Percentiles rank a stretch among this genome's conserved stretches.
Evolutionary conservation across 1,139 yeast species (phyloP).

Genomic region (Pichia sp.): DNA sequence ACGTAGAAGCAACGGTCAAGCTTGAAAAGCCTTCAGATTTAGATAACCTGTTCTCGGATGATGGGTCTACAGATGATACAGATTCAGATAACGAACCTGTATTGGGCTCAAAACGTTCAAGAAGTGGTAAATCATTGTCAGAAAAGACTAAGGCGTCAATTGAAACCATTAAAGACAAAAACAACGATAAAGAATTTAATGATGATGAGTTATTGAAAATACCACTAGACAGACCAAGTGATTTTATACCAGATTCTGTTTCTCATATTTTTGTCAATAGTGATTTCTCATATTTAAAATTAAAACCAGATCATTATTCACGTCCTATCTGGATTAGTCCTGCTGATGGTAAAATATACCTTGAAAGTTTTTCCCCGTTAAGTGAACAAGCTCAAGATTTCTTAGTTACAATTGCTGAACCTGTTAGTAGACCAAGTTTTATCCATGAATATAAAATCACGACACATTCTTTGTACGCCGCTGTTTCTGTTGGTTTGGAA

Average conservation of each 20-base stretch:
- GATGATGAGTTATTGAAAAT: conserved; percentile 22
- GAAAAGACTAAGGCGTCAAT: conserved; percentile 18
- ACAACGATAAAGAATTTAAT: conserved; percentile 22
- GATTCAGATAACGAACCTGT: conserved; percentile 12
- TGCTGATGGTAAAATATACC: conserved; percentile 77
- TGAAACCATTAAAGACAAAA: conserved; percentile 20
- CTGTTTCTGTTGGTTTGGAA: conserved; percentile 94
- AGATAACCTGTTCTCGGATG: conserved; percentile 14
- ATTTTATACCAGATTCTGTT: conserved; percentile 77
- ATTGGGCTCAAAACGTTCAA: conserved; percentile 1
- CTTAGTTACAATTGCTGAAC: conserved; percentile 93
- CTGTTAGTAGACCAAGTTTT: conserved; percentile 92
- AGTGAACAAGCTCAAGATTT: conserved; percentile 99
- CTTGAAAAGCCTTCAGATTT: neutral
- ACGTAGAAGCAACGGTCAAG: neutral
- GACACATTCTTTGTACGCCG: conserved; percentile 90
- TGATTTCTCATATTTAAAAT: conserved; percentile 77
- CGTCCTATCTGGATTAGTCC: conserved; percentile 98
- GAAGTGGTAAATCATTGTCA: neutral
- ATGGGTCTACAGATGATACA: conserved; percentile 17
- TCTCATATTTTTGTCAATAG: conserved; percentile 73
- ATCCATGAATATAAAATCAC: conserved; percentile 93
- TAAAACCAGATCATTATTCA: conserved; percentile 91
- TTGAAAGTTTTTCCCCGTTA: conserved; percentile 91
- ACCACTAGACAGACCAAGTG: conserved; percentile 52